Evolutionary conservation across 441 rosid species (phyloP).

Genomic region (Metrosideros polymorpha): DNA sequence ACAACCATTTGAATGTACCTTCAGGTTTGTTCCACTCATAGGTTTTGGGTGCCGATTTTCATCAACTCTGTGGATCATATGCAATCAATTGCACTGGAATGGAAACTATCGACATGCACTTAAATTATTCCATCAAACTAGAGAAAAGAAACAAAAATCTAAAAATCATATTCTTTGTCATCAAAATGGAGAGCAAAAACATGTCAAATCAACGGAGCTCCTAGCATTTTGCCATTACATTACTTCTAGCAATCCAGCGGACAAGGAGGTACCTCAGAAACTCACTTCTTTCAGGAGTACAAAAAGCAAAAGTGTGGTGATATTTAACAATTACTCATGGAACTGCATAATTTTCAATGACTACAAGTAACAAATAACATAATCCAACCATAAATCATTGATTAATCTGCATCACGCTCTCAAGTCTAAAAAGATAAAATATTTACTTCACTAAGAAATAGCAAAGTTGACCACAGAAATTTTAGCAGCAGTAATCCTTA

Average conservation of each 20-base stretch:
- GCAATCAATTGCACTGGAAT: neutral
- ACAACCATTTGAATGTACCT: slow-evolving; percentile 19
- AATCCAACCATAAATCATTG: neutral
- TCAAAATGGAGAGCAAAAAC: neutral
- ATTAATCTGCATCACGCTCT: neutral
- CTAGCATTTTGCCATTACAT: neutral
- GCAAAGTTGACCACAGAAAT: neutral
- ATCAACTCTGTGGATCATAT: slow-evolving; percentile 37
- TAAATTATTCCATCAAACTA: neutral
- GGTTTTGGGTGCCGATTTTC: slow-evolving; percentile 49
- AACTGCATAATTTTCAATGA: neutral
- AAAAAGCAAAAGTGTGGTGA: neutral
- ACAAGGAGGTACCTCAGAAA: neutral
- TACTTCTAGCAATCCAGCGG: neutral
- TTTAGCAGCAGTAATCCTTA: neutral
- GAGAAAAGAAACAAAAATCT: neutral
- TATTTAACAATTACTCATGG: neutral
- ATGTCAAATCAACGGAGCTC: neutral
- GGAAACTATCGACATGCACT: neutral
- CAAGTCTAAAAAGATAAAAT: neutral
- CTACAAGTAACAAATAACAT: neutral
- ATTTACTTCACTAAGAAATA: neutral
- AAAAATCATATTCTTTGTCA: neutral
- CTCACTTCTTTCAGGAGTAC: neutral
- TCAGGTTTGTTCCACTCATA: slow-evolving; percentile 19